These are phyloP conservation scores for Scheffersomyces titani DNA, from an alignment of 1,139 yeast species.

Conservation along the genomic window DNA sequence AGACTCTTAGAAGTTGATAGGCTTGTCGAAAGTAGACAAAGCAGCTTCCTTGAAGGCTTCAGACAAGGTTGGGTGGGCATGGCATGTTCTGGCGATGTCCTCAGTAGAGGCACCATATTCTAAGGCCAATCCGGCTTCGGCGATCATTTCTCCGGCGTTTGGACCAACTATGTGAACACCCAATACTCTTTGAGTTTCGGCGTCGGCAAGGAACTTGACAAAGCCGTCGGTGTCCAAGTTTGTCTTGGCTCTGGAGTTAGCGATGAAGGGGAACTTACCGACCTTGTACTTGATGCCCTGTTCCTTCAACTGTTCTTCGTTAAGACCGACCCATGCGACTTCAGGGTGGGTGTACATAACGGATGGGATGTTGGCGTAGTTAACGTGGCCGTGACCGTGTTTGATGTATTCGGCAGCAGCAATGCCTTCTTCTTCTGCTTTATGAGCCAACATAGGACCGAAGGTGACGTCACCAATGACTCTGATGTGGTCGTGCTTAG, in stretches of 20 bases:
- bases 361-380: slow-evolving; percentile 95
- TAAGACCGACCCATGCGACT: slow-evolving; percentile 98
- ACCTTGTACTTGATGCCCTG: slow-evolving; percentile 89
- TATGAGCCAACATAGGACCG: slow-evolving; percentile 99
- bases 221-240: slow-evolving; percentile 96
- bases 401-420: slow-evolving; percentile 97
- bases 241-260: slow-evolving; percentile 99
- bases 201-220: slow-evolving; percentile 93
- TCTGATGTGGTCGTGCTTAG: slow-evolving; percentile 90
- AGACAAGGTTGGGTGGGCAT: slow-evolving; percentile 97
- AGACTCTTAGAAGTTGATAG: slow-evolving; percentile 69
- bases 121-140: slow-evolving; percentile 95
- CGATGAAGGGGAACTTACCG: slow-evolving; percentile 98
- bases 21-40: slow-evolving; percentile 85
- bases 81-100: slow-evolving; percentile 96
- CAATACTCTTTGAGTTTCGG: slow-evolving; percentile 93
- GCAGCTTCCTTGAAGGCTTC: slow-evolving; percentile 99
- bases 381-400: slow-evolving; percentile 95
- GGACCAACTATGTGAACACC: slow-evolving; percentile 98
- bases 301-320: slow-evolving; percentile 92
- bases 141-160: slow-evolving; percentile 99
- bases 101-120: slow-evolving; percentile 99
- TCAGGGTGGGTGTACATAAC: slow-evolving; percentile 99
- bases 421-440: slow-evolving; percentile 99
- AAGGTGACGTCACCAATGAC: slow-evolving; percentile 98